Percentiles rank a stretch among this genome's conserved stretches.
phyloP scores from a whole-genome alignment of 2,329 filamentous ascomycete species.

The Trichoderma hamatum region DNA sequence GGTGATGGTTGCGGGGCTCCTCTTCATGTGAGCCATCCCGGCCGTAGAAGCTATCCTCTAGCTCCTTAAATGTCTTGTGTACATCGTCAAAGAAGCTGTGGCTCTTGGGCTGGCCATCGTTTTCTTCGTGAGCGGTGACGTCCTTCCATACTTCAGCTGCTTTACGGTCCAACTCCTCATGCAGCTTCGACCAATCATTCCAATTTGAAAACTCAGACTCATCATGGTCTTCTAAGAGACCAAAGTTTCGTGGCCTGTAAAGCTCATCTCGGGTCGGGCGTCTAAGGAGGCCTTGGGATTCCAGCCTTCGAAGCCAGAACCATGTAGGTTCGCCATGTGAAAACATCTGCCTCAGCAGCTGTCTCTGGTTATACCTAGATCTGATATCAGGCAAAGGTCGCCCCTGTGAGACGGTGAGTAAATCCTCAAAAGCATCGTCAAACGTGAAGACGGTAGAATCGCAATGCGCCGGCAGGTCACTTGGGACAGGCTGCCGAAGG shows the following conservation, averaged over 20 bases:
- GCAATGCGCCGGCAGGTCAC: constrained; percentile 44
- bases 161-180: constrained; percentile 38
- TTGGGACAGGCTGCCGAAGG: constrained; percentile 52
- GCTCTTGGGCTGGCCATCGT: constrained; percentile 20
- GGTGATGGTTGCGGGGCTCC: not conserved
- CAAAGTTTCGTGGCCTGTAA: not conserved
- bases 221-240: not conserved
- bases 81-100: constrained; percentile 29
- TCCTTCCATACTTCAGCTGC: constrained; percentile 38
- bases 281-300: constrained; percentile 41
- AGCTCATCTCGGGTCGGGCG: constrained; percentile 9
- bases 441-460: constrained; percentile 52
- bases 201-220: constrained; percentile 26
- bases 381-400: constrained; percentile 47
- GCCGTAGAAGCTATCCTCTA: constrained; percentile 27
- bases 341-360: constrained; percentile 44
- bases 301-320: constrained; percentile 47
- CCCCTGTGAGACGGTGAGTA: constrained; percentile 52
- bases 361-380: constrained; percentile 41
- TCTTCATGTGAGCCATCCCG: not conserved
- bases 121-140: constrained; percentile 24
- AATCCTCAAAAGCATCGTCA: constrained; percentile 61
- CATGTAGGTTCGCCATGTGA: constrained; percentile 46
- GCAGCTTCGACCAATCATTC: constrained; percentile 37
- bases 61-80: constrained; percentile 25